Conservation (phyloP, 495 filamentous ascomycete species). For the Trichoderma asperelloides region DNA sequence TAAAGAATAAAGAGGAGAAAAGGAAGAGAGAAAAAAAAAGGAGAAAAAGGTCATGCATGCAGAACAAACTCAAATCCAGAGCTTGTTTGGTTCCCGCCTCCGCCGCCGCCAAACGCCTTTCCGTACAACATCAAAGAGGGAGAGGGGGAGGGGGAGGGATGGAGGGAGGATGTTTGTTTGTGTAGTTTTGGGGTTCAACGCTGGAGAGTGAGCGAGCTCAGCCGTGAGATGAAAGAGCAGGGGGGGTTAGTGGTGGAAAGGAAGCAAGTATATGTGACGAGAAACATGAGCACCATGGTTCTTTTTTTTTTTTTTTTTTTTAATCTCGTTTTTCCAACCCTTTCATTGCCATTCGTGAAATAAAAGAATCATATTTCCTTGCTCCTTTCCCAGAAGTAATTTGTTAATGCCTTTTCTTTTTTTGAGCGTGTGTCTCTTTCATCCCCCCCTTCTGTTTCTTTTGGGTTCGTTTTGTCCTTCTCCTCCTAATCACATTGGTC, state of each 20-base stretch:
- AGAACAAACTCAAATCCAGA: not conserved
- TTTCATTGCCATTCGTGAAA: not conserved
- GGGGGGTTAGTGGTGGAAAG: not conserved
- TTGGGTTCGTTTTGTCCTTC: not conserved
- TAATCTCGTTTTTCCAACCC: not conserved
- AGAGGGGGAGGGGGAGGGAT: not conserved
- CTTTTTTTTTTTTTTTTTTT: not conserved
- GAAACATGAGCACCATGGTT: not conserved
- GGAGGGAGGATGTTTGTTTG: not conserved
- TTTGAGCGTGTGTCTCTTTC: not conserved
- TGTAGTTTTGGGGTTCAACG: not conserved
- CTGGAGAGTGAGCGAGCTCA: not conserved
- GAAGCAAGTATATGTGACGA: not conserved
- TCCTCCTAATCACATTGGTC: not conserved
- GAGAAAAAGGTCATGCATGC: not conserved
- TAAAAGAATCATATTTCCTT: not conserved
- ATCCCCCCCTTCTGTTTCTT: not conserved
- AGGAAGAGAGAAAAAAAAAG: not conserved
- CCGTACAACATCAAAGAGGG: not conserved
- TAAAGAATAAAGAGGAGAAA: too few species aligned
- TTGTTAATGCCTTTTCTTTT: not conserved
- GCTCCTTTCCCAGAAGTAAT: not conserved
- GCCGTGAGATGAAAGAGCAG: not conserved
- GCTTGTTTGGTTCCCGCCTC: not conserved
- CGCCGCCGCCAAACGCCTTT: constrained; percentile 1